These are phyloP conservation scores for Plasmodium vinckei DNA, from an alignment of 169 alveolate species.

Conservation along the genomic window DNA sequence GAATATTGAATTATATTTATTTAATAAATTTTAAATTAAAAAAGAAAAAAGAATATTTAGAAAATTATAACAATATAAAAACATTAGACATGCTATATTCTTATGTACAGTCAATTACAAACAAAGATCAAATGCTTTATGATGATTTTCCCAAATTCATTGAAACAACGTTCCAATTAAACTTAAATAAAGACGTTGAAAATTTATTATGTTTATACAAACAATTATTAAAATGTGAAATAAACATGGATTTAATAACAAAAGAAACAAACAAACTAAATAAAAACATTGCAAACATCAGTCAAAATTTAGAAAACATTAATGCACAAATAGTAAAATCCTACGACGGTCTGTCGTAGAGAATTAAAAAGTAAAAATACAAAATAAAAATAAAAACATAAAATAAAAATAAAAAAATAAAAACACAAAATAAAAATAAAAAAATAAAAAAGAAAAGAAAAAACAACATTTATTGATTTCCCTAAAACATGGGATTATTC, in stretches of 20 bases:
- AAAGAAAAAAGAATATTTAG: conserved; percentile 45
- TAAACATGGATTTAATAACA: conserved; percentile 16
- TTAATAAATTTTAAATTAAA: conserved; percentile 43
- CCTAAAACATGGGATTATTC: too few relatives aligned
- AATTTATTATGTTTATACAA: conserved; percentile 11
- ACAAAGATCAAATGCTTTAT: background rate
- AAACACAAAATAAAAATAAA: too few relatives aligned
- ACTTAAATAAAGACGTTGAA: conserved; percentile 32
- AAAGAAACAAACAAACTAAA: conserved; percentile 29
- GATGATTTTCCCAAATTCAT: conserved; percentile 15
- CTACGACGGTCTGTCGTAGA: too few relatives aligned
- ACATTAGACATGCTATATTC: background rate
- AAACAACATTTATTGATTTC: too few relatives aligned
- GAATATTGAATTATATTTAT: conserved; percentile 72
- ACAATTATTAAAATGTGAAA: conserved; percentile 22
- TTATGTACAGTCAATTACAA: conserved; percentile 13
- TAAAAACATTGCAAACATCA: background rate
- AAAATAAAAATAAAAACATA: too few relatives aligned
- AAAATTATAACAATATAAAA: conserved; percentile 5
- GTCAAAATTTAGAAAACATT: conserved; percentile 5
- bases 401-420: too few relatives aligned
- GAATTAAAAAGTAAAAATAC: too few relatives aligned
- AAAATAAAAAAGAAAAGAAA: too few relatives aligned
- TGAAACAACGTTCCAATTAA: conserved; percentile 9
- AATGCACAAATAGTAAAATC: conserved; percentile 1